Percentiles rank a stretch among this genome's conserved stretches.
phyloP scores from a whole-genome alignment of 495 filamentous ascomycete genomes.

The Penicillium goetzii region DNA sequence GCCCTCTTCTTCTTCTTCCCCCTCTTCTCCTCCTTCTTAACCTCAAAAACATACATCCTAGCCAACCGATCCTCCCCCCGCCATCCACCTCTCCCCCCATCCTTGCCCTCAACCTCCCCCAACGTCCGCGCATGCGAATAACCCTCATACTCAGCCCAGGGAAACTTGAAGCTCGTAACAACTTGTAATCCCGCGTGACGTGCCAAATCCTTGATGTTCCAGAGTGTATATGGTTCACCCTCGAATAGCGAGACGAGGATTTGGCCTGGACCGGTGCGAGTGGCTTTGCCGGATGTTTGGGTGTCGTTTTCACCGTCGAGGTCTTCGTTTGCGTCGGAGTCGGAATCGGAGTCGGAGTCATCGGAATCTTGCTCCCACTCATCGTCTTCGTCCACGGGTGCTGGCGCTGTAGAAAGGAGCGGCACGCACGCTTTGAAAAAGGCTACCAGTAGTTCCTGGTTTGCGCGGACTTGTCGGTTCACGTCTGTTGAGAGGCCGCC shows the following conservation, averaged over 20 bases:
- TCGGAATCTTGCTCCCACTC: slow-evolving; percentile 29
- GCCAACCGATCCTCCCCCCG: slow-evolving; percentile 76
- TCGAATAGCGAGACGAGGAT: slow-evolving; percentile 91
- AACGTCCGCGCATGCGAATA: slow-evolving; percentile 89
- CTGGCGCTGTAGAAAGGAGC: slow-evolving; percentile 48
- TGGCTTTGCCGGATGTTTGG: slow-evolving; percentile 25
- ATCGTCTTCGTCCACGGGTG: slow-evolving; percentile 32
- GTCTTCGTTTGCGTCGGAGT: slow-evolving; percentile 22
- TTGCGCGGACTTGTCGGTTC: slow-evolving; percentile 88
- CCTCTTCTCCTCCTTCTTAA: slow-evolving; percentile 56
- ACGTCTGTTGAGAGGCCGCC: slow-evolving; percentile 91
- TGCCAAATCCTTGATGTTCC: slow-evolving; percentile 88
- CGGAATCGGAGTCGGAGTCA: slow-evolving; percentile 16
- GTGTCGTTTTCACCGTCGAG: slow-evolving; percentile 21
- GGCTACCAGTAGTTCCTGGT: slow-evolving; percentile 83
- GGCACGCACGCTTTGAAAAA: slow-evolving; percentile 72
- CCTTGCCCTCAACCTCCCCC: slow-evolving; percentile 69
- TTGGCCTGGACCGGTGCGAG: slow-evolving; percentile 54
- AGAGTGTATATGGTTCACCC: slow-evolving; percentile 88
- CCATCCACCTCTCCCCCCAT: slow-evolving; percentile 65
- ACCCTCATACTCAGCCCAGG: slow-evolving; percentile 72
- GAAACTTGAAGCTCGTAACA: slow-evolving; percentile 76
- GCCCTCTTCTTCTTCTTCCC: slow-evolving; percentile 38
- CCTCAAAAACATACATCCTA: slow-evolving; percentile 77
- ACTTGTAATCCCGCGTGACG: slow-evolving; percentile 77